Base-by-base conservation (phyloP, 164 flowering plant species). In the Buxus sempervirens region DNA sequence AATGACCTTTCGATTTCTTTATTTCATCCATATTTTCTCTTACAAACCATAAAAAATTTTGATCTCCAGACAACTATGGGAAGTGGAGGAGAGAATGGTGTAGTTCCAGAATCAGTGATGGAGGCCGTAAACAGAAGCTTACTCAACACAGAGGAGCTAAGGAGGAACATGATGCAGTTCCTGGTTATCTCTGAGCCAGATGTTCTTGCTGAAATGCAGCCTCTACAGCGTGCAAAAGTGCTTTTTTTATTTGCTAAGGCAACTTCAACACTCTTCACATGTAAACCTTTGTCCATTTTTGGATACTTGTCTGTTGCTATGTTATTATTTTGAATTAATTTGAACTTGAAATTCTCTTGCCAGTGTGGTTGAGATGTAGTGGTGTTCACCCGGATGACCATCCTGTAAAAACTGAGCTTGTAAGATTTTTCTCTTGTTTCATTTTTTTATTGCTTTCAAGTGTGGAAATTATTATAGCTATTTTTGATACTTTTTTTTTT, bases 331-430 rank as follows among this genome's bases (percentile, higher is more conserved):
- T 21, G 41, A 59, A 27, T 55, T 28, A 25, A 1, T 54, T 53
- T 65, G 22, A 13, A 20, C 57, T 69, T 21, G 20, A 23, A 64
- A 25, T 49, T 56, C 54, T 42, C 58, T 23, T 58, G 55, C 32
- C 89, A 91, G 98, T 90, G 86, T 83, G 82, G 77, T 73, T 91
- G 82, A 88, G 96, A 56, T 88, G 97, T 70, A 72, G 58, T 70
- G 97, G 97, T 12, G 80, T 90, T 42, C 62, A 87, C 60, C 96
- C 88, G 15, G 94, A 86, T 65, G 86, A 87, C 22, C 99, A 92
- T 76, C 82, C 88, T 41, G 77, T 90, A 18, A 92, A 85, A 74
- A 74, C 91, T 13, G 98, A 95, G 78, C 76, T 88, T 55, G 98
- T 93, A 82, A 72, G 85, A 72, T 60, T 27, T 59, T 49, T 63